Evolutionary conservation across 805 yeast species (phyloP), one percentile per base, ranked within the genome.

Genomic region (Sugiyamaella floridensis): DNA sequence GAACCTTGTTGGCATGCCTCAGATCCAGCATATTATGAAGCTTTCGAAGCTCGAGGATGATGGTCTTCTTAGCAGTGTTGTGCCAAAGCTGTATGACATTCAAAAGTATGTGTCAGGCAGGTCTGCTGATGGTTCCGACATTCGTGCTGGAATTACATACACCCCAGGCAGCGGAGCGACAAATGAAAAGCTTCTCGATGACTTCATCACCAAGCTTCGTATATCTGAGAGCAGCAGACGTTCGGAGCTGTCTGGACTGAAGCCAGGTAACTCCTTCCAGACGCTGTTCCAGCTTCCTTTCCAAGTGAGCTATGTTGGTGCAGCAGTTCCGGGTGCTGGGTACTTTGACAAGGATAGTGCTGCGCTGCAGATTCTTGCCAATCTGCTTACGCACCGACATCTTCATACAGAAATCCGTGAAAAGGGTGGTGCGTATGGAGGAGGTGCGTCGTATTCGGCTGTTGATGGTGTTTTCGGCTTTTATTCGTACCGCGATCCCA

Each of bases 401-500:
- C 72, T 93, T 47, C 99, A 93, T 67, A 79, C 88, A 11, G 96
- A 89, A 58, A 82, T 93, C 40, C 79, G 99, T 59, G 99, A 93
- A 65, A 82, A 92, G 63, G 96, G 96, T 53, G 99, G 99, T 54
- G 99, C 99, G 0, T 93, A 93, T 65, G 99, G 99, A 7, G 98
- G 96, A 5, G 99, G 99, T 3, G 86, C 95, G 4, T 71, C 79
- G 7, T 93, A 83, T 66, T 86, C 84, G 65, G 89, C 92, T 0
- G 65, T 87, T 19, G 88, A 86, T 48, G 98, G 97, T 0, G 61
- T 83, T 2, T 80, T 92, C 62, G 78, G 86, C 34, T 89, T 77
- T 70, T 93, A 85, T 70, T 89, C 98, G 0, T 93, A 92, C 72
- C 78, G 99, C 60, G 99, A 93, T 67, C 99, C 99, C 15, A 84